Conservation (phyloP, 768 basidiomycete species). For the Pulveroboletus ravenelii region DNA sequence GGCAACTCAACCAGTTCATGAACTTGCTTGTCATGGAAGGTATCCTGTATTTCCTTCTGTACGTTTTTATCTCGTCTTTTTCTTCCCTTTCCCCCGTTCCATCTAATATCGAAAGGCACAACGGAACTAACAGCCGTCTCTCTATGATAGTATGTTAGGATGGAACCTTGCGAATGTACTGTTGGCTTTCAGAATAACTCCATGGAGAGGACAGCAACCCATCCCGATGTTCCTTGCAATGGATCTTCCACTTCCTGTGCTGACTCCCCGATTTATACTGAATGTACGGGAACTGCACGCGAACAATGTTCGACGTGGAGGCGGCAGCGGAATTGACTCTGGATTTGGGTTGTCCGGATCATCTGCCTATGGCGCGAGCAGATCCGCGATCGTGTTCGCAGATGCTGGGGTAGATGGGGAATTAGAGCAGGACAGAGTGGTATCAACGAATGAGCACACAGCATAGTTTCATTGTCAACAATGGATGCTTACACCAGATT, state of each 20-base stretch:
- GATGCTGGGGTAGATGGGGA: too few relatives aligned
- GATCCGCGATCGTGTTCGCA: too few relatives aligned
- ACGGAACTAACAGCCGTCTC: neutral
- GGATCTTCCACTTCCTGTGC: neutral
- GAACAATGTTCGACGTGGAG: neutral
- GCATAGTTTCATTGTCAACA: too few relatives aligned
- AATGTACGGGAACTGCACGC: conserved; percentile 5
- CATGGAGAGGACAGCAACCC: neutral
- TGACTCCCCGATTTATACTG: conserved; percentile 4
- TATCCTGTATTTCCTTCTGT: neutral
- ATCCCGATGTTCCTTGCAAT: neutral
- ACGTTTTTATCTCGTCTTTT: neutral
- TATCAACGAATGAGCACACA: too few relatives aligned
- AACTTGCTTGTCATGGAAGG: neutral
- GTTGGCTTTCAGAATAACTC: neutral
- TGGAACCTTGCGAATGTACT: neutral
- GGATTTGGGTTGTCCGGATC: neutral
- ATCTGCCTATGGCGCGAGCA: too few relatives aligned
- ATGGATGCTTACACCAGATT: too few relatives aligned
- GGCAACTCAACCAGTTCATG: neutral
- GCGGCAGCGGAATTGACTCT: neutral
- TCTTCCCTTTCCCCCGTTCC: neutral
- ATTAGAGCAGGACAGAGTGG: too few relatives aligned
- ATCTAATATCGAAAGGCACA: too few relatives aligned
- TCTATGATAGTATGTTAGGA: neutral